These are phyloP conservation scores for Whalleya microplaca DNA, from an alignment of 2,329 filamentous ascomycete genomes.

Conservation along the genomic window DNA sequence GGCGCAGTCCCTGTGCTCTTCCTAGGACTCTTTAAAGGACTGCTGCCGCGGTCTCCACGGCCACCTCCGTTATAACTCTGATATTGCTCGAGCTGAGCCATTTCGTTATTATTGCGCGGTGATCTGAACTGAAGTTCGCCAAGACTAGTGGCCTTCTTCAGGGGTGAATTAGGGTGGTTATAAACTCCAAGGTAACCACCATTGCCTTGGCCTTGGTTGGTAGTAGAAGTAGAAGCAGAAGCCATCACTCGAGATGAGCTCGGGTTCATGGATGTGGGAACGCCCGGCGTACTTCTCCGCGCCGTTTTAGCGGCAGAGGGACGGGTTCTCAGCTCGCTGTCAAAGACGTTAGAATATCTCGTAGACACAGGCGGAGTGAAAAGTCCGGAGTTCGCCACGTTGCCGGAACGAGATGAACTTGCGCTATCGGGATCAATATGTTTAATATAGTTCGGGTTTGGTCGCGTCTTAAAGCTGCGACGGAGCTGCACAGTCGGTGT, in stretches of 20 bases:
- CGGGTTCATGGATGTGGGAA: conserved; percentile 48
- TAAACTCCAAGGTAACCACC: conserved; percentile 83
- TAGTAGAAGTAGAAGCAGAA: conserved; percentile 27
- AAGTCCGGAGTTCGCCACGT: conserved; percentile 44
- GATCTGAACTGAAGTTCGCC: conserved; percentile 55
- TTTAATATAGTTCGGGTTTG: conserved; percentile 78
- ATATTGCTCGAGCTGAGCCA: conserved; percentile 61
- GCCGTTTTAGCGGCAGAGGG: conserved; percentile 69
- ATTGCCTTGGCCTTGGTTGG: conserved; percentile 30
- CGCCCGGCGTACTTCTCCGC: conserved; percentile 76
- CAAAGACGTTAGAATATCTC: conserved; percentile 41
- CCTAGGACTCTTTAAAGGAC: conserved; percentile 33
- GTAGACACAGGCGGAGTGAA: conserved; percentile 45
- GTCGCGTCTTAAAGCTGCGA: conserved; percentile 77
- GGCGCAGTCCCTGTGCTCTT: conserved; percentile 34
- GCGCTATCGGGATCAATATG: conserved; percentile 69
- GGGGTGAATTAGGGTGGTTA: conserved; percentile 77
- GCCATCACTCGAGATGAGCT: conserved; percentile 25
- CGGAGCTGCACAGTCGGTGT: conserved; percentile 67
- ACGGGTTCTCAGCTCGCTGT: conserved; percentile 30
- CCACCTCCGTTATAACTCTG: conserved; percentile 31
- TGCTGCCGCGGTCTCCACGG: conserved; percentile 28
- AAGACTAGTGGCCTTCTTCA: conserved; percentile 75
- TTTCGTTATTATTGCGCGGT: conserved; percentile 63
- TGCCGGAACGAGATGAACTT: conserved; percentile 41